Evolutionary conservation across 2,329 filamentous ascomycete genomes (phyloP).

Genomic region (Exserohilum turcica): DNA sequence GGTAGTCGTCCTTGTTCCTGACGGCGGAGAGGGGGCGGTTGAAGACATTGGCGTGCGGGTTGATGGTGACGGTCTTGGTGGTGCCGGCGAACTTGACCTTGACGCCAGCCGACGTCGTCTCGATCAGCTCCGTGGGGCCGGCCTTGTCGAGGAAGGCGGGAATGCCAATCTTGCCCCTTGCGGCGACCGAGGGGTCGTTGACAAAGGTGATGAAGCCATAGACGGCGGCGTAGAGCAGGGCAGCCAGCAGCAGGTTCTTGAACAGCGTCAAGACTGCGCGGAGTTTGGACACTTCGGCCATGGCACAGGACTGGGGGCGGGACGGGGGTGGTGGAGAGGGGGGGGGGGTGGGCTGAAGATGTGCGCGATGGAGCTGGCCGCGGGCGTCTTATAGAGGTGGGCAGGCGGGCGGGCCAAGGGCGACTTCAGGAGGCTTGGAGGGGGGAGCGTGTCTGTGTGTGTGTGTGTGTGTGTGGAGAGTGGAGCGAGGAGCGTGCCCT

Average conservation of each 20-base stretch:
- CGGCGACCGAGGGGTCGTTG: slow-evolving; percentile 47
- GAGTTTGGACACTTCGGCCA: slow-evolving; percentile 44
- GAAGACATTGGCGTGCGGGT: slow-evolving; percentile 60
- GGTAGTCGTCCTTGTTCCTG: slow-evolving; percentile 57
- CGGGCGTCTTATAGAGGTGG: not conserved
- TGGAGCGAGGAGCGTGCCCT: no score
- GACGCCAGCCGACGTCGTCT: slow-evolving; percentile 48
- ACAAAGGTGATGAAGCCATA: slow-evolving; percentile 51
- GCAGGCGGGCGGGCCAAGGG: not conserved
- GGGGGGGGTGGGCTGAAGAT: not conserved
- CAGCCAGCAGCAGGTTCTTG: slow-evolving; percentile 52
- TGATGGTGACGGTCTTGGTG: slow-evolving; percentile 53
- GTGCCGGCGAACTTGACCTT: slow-evolving; percentile 52
- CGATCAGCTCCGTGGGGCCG: slow-evolving; percentile 49
- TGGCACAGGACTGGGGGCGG: slow-evolving; percentile 25
- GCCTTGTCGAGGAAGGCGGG: slow-evolving; percentile 50
- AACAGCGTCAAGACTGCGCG: slow-evolving; percentile 46
- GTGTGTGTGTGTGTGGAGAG: no score
- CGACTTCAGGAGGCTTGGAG: slow-evolving; percentile 1
- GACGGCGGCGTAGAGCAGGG: slow-evolving; percentile 50
- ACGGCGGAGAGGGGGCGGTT: slow-evolving; percentile 59
- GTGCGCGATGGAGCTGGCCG: not conserved
- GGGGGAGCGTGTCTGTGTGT: not conserved
- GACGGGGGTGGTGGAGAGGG: slow-evolving; percentile 14
- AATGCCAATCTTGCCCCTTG: slow-evolving; percentile 50